Base-by-base conservation (phyloP, 768 basidiomycete genomes). In the Leccinum disarticulatum region DNA sequence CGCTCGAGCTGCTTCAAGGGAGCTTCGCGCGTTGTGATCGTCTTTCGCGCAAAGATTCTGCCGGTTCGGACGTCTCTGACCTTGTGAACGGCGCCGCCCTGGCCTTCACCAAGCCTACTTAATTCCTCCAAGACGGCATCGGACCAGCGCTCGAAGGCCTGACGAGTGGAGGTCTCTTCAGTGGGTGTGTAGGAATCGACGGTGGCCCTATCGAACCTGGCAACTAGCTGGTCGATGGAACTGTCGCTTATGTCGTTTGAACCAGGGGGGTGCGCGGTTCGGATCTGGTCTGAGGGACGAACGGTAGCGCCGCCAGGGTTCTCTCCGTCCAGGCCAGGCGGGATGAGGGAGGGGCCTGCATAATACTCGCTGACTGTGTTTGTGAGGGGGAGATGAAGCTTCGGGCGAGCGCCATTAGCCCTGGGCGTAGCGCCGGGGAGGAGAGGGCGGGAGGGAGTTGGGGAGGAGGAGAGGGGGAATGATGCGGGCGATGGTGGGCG, bases 51-150 rank as follows among this genome's bases (percentile, higher is more conserved):
- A 85, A 97, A 88, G 66, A 95, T 82, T 71, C 80, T 78, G 35
- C 85, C 85, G 1, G 86, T 91, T 56, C 88, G 87, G 69, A 81
- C 87, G 73, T 97, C 93, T 72, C 80, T 85, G 51, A 98, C 95
- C 75, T 93, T 95, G 73, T 96, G 88, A 11, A 99, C 97, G 8
- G 94, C 95, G 50, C 97, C 97, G 50, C 95, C 95, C 57, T 95
- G 93, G 46, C 97, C 97, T 69, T 98, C 95, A 19, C 97, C 97
- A 2, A 99, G 79, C 56, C 92, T 84, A 14, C 77, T 73, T 9
- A 94, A 63, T 64, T 91, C 90, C 64, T 94, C 90, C 57, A 98
- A 80, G 58, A 85, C 70, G 57, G 84, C 83, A 70, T 93, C 91
- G 8, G 84, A 81, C 81, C 83, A 91, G 57, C 83, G 72, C 54